Conservation (phyloP, 768 basidiomycete species). For the Mycena galopus region DNA sequence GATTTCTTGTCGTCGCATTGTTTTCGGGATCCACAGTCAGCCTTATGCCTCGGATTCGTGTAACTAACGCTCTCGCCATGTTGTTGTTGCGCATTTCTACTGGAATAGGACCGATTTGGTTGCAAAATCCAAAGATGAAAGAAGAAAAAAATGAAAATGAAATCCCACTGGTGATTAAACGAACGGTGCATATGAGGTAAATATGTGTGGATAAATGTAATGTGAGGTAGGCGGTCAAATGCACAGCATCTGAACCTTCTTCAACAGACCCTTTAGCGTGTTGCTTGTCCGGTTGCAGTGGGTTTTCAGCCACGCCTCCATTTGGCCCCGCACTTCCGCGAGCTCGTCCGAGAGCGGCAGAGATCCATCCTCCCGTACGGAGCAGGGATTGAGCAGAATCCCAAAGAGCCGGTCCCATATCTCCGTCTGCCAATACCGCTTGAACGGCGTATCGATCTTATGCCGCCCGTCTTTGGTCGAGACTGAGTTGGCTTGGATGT, state of each 20-base stretch:
- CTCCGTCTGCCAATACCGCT: constrained; percentile 95
- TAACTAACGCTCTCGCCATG: constrained; percentile 44
- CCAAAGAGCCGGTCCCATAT: constrained; percentile 91
- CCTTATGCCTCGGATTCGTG: constrained; percentile 39
- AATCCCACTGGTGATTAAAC: not conserved
- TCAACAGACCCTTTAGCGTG: constrained; percentile 83
- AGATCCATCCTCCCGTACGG: constrained; percentile 65
- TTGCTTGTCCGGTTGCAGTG: constrained; percentile 91
- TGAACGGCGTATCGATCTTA: constrained; percentile 83
- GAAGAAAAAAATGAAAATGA: not conserved
- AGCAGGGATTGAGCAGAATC: constrained; percentile 83
- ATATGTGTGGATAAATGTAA: constrained; percentile 19
- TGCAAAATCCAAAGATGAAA: constrained; percentile 25
- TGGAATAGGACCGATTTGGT: constrained; percentile 39
- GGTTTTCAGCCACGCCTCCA: constrained; percentile 88
- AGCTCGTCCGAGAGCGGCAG: constrained; percentile 85
- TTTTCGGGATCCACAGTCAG: constrained; percentile 39
- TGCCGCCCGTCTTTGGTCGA: constrained; percentile 57
- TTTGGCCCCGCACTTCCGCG: constrained; percentile 73
- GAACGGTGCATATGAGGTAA: constrained; percentile 1
- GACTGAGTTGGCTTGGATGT: constrained; percentile 83
- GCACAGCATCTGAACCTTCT: constrained; percentile 81
- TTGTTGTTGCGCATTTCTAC: constrained; percentile 46
- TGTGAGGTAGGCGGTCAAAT: too few species aligned
- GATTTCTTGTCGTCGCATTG: constrained; percentile 45